These are phyloP conservation scores for Amanita muscaria DNA, from an alignment of 768 basidiomycete species.

Conservation along the genomic window DNA sequence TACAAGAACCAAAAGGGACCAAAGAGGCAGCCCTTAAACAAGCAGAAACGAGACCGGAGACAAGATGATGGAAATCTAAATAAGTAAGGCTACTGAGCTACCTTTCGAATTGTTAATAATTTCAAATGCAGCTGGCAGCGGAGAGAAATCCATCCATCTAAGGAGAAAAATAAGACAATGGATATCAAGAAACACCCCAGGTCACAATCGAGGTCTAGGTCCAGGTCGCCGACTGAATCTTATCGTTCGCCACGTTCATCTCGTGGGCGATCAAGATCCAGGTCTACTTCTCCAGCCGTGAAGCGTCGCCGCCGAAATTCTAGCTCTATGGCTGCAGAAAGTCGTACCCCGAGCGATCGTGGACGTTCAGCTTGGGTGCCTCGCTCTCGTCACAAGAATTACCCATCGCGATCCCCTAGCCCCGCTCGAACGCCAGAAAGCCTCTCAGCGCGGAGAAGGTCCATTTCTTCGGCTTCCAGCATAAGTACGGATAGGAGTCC, in stretches of 20 bases:
- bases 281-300: slow-evolving; percentile 47
- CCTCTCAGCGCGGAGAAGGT: slow-evolving; percentile 33
- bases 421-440: slow-evolving; percentile 32
- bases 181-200: slow-evolving; percentile 39
- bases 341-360: slow-evolving; percentile 41
- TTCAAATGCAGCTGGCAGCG: slow-evolving; percentile 49
- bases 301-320: slow-evolving; percentile 47
- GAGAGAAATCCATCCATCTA: slow-evolving; percentile 38
- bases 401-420: slow-evolving; percentile 31
- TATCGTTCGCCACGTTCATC: slow-evolving; percentile 56
- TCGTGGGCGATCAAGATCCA: slow-evolving; percentile 55
- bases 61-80: slow-evolving; percentile 62
- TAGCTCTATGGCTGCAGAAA: slow-evolving; percentile 37
- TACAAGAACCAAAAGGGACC: slow-evolving; percentile 22
- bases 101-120: not conserved
- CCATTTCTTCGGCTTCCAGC: slow-evolving; percentile 46
- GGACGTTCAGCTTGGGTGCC: slow-evolving; percentile 28
- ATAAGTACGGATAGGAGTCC: slow-evolving; percentile 48
- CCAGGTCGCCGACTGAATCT: slow-evolving; percentile 58
- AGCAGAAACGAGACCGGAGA: slow-evolving; percentile 42
- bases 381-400: slow-evolving; percentile 15
- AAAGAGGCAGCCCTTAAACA: slow-evolving; percentile 28
- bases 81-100: slow-evolving; percentile 43
- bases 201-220: slow-evolving; percentile 49
- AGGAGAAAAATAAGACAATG: slow-evolving; percentile 28